Conservation (phyloP, 345 rosid genomes). For the Nasturtium officinale region DNA sequence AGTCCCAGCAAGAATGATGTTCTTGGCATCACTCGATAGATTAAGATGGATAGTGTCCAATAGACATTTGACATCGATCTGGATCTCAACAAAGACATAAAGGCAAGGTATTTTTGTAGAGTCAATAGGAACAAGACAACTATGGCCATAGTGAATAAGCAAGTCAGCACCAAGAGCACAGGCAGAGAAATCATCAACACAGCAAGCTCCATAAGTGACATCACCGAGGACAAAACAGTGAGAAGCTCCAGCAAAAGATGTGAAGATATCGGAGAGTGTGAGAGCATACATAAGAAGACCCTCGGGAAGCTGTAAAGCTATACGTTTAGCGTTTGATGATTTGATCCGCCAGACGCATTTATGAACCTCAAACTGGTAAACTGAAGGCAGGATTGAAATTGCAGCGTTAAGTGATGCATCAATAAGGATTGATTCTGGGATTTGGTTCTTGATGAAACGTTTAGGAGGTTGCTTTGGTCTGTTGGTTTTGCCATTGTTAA, state of each 20-base stretch:
- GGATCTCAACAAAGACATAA: constrained; percentile 90
- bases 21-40: constrained; percentile 34
- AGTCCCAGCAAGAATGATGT: constrained; percentile 74
- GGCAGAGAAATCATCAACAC: constrained; percentile 87
- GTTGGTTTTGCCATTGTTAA: neutral
- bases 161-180: constrained; percentile 75
- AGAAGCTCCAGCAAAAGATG: constrained; percentile 61
- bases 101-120: constrained; percentile 77
- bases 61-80: constrained; percentile 60
- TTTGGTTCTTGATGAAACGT: constrained; percentile 81
- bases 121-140: constrained; percentile 88
- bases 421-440: constrained; percentile 80
- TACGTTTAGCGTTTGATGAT: constrained; percentile 59
- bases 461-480: constrained; percentile 62
- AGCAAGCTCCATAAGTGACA: constrained; percentile 93
- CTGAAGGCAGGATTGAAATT: constrained; percentile 68
- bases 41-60: constrained; percentile 60
- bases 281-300: constrained; percentile 91
- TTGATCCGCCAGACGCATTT: constrained; percentile 82
- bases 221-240: constrained; percentile 88
- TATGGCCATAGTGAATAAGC: constrained; percentile 88
- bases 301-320: constrained; percentile 90
- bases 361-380: constrained; percentile 87
- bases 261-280: constrained; percentile 82
- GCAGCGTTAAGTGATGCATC: constrained; percentile 80